Evolutionary conservation across 2,329 filamentous ascomycete genomes (phyloP).

Genomic region (Fusarium neocosmosporiellum): DNA sequence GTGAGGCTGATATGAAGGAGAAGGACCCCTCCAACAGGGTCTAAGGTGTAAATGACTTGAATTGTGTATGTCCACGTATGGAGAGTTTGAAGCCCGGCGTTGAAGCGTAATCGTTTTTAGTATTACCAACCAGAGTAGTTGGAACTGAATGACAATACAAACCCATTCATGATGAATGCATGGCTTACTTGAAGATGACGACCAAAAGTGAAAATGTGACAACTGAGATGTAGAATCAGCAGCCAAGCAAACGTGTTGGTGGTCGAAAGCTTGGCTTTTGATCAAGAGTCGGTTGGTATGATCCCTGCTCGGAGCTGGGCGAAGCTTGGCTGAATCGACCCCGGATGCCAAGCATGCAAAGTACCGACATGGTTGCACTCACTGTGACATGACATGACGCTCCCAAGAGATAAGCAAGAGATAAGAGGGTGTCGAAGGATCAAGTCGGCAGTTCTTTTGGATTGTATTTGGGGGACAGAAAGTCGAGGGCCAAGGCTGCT

Average conservation of each 20-base stretch:
- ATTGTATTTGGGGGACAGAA: neutral
- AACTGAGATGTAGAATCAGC: slow-evolving; percentile 1
- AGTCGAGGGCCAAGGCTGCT: neutral
- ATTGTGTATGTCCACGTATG: neutral
- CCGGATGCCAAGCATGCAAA: neutral
- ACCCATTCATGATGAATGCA: neutral
- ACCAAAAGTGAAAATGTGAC: neutral
- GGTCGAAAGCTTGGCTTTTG: slow-evolving; percentile 22
- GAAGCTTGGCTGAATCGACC: neutral
- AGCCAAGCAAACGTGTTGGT: slow-evolving; percentile 10
- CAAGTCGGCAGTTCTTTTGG: neutral
- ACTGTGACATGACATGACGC: neutral
- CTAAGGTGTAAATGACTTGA: slow-evolving; percentile 2
- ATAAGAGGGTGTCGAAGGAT: neutral
- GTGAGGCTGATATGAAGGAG: slow-evolving; percentile 17
- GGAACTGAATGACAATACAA: slow-evolving; percentile 1
- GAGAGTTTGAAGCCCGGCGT: slow-evolving; percentile 16
- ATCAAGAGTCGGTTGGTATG: neutral
- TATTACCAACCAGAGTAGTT: neutral
- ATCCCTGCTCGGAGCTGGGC: neutral
- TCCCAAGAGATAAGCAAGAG: slow-evolving; percentile 1
- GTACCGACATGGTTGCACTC: neutral
- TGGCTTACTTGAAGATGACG: neutral
- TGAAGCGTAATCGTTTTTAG: slow-evolving; percentile 13
- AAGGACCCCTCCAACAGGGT: slow-evolving; percentile 36